These are phyloP conservation scores for Zostera marina DNA, from an alignment of 116 monocot species.

Conservation along the genomic window DNA sequence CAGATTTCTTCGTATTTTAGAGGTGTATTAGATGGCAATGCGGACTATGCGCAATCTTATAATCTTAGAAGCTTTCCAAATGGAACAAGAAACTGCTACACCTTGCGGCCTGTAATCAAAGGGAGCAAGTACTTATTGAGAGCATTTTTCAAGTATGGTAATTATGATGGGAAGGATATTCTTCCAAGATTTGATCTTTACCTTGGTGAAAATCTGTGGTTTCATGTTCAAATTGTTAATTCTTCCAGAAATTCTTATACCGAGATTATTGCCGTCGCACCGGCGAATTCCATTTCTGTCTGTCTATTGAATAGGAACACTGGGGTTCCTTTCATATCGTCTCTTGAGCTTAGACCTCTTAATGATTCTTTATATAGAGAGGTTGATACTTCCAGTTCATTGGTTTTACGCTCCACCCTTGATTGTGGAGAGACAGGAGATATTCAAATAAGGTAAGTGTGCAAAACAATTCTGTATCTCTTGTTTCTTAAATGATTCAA, in stretches of 20 bases:
- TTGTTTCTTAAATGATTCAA: too few relatives aligned
- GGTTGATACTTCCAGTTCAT: conserved; percentile 4
- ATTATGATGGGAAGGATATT: conserved; percentile 6
- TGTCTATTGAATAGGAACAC: conserved; percentile 5
- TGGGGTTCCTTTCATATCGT: conserved; percentile 7
- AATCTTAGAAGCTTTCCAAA: conserved; percentile 5
- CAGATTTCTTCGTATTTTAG: background rate
- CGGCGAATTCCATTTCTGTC: background rate
- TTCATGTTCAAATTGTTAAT: background rate
- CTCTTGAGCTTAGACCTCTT: conserved; percentile 10
- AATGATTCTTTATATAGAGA: conserved; percentile 1
- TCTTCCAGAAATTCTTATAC: too few relatives aligned
- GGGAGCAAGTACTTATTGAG: conserved; percentile 3
- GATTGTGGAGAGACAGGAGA: background rate
- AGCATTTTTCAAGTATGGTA: conserved; percentile 3
- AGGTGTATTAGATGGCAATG: background rate
- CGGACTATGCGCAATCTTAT: background rate
- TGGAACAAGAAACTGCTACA: conserved; percentile 12
- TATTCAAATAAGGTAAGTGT: background rate
- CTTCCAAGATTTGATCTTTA: conserved; percentile 1
- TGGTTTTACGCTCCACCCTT: background rate
- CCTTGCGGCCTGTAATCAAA: background rate
- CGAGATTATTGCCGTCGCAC: too few relatives aligned
- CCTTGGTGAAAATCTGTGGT: background rate
- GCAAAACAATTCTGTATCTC: too few relatives aligned